Evolutionary conservation across 495 filamentous ascomycete genomes (phyloP).

Genomic region (Penicillium lagena): DNA sequence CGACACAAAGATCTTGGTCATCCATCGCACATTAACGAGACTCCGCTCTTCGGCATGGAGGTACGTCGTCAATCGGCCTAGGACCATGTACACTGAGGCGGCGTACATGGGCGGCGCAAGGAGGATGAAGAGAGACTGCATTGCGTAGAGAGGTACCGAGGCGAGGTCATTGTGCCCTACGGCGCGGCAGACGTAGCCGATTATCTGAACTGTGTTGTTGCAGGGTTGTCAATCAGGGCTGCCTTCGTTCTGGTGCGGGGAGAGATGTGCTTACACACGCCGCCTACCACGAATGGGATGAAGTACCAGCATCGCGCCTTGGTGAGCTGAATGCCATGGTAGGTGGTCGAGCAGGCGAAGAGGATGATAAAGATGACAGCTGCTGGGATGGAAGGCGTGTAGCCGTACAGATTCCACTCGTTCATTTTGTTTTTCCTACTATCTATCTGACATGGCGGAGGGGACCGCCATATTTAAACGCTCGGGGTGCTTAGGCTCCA

Average conservation of each 20-base stretch:
- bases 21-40: conserved; percentile 17
- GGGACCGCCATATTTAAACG: neutral
- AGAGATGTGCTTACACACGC: conserved; percentile 14
- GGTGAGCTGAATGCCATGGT: conserved; percentile 12
- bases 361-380: conserved; percentile 17
- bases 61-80: conserved; percentile 44
- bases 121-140: conserved; percentile 34
- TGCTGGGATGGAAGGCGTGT: conserved; percentile 14
- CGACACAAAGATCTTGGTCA: conserved; percentile 32
- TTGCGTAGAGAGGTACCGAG: conserved; percentile 24
- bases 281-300: conserved; percentile 21
- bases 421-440: conserved; percentile 3
- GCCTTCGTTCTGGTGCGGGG: no score
- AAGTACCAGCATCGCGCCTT: conserved; percentile 22
- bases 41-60: conserved; percentile 34
- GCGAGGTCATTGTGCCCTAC: conserved; percentile 23
- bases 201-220: conserved; percentile 40
- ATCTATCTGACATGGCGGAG: neutral
- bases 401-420: conserved; percentile 18
- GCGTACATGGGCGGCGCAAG: conserved; percentile 48
- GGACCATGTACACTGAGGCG: conserved; percentile 54
- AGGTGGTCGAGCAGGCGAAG: conserved; percentile 10
- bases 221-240: no score
- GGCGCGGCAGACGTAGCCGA: conserved; percentile 53
- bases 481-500: neutral